Percentiles rank a stretch among this genome's conserved stretches.
Conservation (phyloP, 805 yeast species). For the Metschnikowia koreensis region DNA sequence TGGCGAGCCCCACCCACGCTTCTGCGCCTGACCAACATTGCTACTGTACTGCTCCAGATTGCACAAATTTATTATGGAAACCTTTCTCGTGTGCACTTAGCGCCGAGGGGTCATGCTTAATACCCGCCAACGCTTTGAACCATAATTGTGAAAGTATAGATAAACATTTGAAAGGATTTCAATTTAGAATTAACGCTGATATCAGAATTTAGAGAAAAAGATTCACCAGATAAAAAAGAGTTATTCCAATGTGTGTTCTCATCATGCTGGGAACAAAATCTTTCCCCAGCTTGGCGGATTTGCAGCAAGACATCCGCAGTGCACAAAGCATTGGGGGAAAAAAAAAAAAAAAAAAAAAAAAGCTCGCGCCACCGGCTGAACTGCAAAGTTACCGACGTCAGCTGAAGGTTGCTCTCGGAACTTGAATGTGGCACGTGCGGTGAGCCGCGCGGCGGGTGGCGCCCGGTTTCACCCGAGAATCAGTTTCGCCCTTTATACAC, state of each 20-base stretch:
- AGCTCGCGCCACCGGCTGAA: neutral
- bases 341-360: neutral
- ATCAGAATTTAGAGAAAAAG: no score
- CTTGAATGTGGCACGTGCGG: neutral
- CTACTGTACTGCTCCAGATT: conserved; percentile 2
- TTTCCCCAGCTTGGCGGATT: neutral
- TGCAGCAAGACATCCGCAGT: neutral
- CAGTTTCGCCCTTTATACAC: neutral
- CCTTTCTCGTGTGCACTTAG: neutral
- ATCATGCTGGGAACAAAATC: neutral
- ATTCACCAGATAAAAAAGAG: no score
- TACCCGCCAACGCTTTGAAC: neutral
- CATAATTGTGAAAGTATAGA: neutral
- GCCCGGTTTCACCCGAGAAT: conserved; percentile 1
- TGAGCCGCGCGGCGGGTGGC: neutral
- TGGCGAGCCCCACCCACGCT: neutral
- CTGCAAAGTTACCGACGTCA: neutral
- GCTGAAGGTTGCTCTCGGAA: neutral
- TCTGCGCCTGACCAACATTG: conserved; percentile 3
- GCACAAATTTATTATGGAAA: neutral
- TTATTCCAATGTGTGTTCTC: no score
- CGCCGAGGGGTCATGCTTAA: neutral
- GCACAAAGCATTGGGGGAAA: neutral
- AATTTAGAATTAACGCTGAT: no score
- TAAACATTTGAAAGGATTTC: neutral